Conservation (phyloP, 257 asterid genomes). For the Rehmannia glutinosa region DNA sequence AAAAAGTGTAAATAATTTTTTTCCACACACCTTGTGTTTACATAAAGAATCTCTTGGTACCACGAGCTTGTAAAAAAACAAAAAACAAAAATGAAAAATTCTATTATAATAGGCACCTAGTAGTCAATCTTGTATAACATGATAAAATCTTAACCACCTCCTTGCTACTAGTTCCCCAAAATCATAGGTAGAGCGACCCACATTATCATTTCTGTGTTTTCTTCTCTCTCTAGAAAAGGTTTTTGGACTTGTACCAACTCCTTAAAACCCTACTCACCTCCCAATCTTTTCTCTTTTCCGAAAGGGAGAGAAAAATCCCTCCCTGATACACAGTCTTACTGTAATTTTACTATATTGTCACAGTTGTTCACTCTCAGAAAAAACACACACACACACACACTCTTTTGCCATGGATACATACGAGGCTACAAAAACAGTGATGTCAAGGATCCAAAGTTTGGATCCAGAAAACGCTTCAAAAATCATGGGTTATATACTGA, state of each 20-base stretch:
- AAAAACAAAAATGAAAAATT: too few species aligned
- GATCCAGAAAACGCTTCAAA: constrained; percentile 85
- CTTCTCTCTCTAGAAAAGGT: constrained; percentile 14
- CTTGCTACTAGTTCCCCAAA: constrained; percentile 28
- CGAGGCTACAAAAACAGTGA: constrained; percentile 67
- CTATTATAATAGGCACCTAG: constrained; percentile 29
- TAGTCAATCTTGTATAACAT: constrained; percentile 32
- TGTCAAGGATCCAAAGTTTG: constrained; percentile 71
- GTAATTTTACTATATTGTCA: background rate
- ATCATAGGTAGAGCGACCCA: constrained; percentile 1
- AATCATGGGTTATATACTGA: constrained; percentile 77
- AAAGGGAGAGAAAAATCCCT: constrained; percentile 8
- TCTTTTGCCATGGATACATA: constrained; percentile 53
- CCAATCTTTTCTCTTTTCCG: constrained; percentile 10
- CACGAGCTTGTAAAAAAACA: background rate
- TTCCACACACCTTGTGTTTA: background rate
- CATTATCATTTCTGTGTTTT: background rate
- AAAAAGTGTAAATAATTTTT: too few species aligned
- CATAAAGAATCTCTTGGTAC: background rate
- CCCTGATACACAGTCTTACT: background rate
- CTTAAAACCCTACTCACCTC: constrained; percentile 25
- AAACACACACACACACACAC: background rate
- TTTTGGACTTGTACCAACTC: constrained; percentile 24
- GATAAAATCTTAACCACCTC: constrained; percentile 24
- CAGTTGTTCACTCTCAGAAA: background rate